A percentile compares a stretch with the other conserved stretches of the same genome.
phyloP scores from a whole-genome alignment of 1,284 basidiomycete species.

The Cutaneotrichosporon cutaneum region DNA sequence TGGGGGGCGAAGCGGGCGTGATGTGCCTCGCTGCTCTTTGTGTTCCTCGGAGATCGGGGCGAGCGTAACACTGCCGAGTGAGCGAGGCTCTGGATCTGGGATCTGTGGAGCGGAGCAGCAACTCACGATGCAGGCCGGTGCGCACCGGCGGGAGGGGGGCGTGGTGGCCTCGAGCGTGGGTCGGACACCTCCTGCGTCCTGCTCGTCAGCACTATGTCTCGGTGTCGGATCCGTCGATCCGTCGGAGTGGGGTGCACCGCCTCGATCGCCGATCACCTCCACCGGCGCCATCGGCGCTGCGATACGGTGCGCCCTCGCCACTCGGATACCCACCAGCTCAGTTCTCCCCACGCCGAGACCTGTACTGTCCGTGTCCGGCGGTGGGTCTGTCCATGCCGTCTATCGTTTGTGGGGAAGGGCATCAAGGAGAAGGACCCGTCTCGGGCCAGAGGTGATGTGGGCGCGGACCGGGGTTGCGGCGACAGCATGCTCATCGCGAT shows the following conservation, averaged over 20 bases:
- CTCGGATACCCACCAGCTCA: background rate
- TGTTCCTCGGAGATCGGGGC: slow-evolving; percentile 8
- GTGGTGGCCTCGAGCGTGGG: slow-evolving; percentile 5
- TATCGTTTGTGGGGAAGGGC: background rate
- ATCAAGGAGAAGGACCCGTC: background rate
- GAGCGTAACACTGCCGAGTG: background rate
- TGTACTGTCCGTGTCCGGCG: slow-evolving; percentile 2
- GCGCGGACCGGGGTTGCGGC: background rate
- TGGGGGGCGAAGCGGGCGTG: background rate
- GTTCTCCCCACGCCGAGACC: slow-evolving; percentile 4
- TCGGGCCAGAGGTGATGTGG: background rate
- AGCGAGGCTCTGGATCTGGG: background rate
- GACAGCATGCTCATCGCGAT: slow-evolving; percentile 1
- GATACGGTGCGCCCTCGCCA: background rate
- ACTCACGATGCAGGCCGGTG: slow-evolving; percentile 4
- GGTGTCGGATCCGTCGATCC: background rate
- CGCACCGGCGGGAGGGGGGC: background rate
- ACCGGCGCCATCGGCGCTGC: background rate
- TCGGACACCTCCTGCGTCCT: background rate
- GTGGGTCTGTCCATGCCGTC: background rate
- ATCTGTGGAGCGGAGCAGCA: background rate
- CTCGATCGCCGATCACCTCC: background rate
- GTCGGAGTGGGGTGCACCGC: too few species aligned
- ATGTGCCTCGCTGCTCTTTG: slow-evolving; percentile 5
- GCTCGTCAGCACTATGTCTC: background rate